A percentile compares a stretch with the other conserved stretches of the same genome.
Evolutionary conservation across 192 early-diverging fungal genomes (phyloP).

Genomic region (Physocladia obscura): DNA sequence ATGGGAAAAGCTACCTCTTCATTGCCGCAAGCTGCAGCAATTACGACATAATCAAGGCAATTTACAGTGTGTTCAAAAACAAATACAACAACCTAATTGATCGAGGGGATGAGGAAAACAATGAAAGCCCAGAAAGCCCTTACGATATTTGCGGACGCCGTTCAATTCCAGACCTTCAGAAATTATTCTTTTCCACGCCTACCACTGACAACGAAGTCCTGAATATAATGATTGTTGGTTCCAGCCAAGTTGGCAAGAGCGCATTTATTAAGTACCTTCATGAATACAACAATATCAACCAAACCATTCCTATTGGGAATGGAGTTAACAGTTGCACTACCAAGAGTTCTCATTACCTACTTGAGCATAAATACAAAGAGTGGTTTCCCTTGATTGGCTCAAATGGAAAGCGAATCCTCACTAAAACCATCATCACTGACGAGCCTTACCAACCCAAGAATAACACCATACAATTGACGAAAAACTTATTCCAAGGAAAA

Average conservation of each 20-base stretch:
- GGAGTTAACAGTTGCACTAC: background rate
- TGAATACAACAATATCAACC: background rate
- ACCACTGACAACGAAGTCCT: too few relatives aligned
- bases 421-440: background rate
- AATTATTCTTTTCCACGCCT: background rate
- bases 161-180: background rate
- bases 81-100: background rate
- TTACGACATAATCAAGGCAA: background rate
- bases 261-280: conserved; percentile 7
- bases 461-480: background rate
- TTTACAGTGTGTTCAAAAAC: background rate
- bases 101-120: too few relatives aligned
- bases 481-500: background rate
- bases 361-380: background rate
- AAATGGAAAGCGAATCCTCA: background rate
- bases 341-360: background rate
- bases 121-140: background rate
- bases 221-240: background rate
- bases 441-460: background rate
- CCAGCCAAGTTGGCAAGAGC: conserved; percentile 2
- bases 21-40: background rate
- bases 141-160: background rate
- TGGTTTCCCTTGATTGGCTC: background rate
- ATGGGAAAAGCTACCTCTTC: background rate
- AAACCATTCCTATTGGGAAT: background rate